Percentiles rank a stretch among this genome's conserved stretches.
Evolutionary conservation across 2,329 filamentous ascomycete genomes (phyloP).

Genomic region (Calonectria leucothoes): DNA sequence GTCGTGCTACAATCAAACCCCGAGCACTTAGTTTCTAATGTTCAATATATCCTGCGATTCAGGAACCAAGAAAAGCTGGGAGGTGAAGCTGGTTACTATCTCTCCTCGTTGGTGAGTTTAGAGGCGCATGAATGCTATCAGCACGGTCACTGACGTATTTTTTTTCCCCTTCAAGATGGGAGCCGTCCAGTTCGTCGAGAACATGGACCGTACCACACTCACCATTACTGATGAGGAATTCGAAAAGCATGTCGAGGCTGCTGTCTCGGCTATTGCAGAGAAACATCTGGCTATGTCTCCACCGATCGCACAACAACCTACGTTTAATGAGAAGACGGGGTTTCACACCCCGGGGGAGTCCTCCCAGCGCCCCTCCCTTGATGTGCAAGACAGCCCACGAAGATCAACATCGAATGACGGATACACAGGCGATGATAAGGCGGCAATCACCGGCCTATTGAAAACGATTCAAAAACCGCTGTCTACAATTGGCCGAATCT

Average conservation of each 20-base stretch:
- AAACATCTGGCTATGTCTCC: conserved; percentile 74
- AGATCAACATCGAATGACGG: conserved; percentile 67
- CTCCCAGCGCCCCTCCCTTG: conserved; percentile 56
- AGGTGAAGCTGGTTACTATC: conserved; percentile 98
- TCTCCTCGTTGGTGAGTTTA: conserved; percentile 83
- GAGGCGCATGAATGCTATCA: not conserved
- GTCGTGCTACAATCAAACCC: conserved; percentile 95
- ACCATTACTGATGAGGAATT: conserved; percentile 97
- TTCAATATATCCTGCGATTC: conserved; percentile 97
- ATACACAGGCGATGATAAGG: conserved; percentile 74
- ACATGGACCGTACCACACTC: conserved; percentile 90
- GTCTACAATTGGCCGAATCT: conserved; percentile 93
- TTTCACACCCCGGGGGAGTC: conserved; percentile 37
- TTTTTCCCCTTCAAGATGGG: conserved; percentile 83
- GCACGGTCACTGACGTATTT: conserved; percentile 9
- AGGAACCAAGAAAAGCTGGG: conserved; percentile 97
- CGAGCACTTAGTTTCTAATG: conserved; percentile 94
- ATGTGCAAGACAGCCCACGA: conserved; percentile 56
- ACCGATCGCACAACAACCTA: conserved; percentile 50
- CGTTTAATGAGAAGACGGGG: conserved; percentile 58
- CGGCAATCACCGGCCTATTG: conserved; percentile 85
- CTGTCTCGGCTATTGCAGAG: conserved; percentile 95
- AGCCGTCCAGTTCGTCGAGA: conserved; percentile 96
- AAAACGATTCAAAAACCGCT: conserved; percentile 92
- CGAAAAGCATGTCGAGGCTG: conserved; percentile 94